These are phyloP conservation scores for Setaria italica DNA, from an alignment of 202 grass and related monocot genomes.

Conservation along the genomic window DNA sequence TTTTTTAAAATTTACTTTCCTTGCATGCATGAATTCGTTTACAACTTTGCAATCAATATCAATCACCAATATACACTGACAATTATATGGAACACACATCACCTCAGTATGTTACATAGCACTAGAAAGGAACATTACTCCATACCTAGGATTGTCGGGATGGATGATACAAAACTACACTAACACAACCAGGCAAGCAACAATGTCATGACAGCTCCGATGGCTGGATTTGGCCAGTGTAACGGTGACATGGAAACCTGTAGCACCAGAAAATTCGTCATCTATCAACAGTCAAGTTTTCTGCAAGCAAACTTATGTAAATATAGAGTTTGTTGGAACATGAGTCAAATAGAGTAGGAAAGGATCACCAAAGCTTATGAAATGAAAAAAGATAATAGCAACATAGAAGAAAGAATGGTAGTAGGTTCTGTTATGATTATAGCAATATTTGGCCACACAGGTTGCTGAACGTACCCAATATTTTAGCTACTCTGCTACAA, in stretches of 20 bases:
- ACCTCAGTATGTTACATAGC: not conserved
- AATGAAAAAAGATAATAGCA: not conserved
- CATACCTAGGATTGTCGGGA: not conserved
- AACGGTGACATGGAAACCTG: not conserved
- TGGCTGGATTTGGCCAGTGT: not conserved
- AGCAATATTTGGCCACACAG: not conserved
- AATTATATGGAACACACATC: not conserved
- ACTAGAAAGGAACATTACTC: not conserved
- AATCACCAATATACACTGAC: not conserved
- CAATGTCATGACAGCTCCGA: not conserved
- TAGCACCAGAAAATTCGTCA: not conserved
- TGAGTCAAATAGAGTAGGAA: not conserved
- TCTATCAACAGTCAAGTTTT: not conserved
- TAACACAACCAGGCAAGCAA: not conserved
- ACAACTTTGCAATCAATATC: not conserved
- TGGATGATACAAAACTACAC: not conserved
- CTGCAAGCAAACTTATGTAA: not conserved
- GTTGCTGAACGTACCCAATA: not conserved
- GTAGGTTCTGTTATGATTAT: not conserved
- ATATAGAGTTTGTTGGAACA: not conserved
- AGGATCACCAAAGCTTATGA: slow-evolving; percentile 3
- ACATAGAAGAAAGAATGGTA: not conserved
- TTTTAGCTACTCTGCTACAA: not conserved
- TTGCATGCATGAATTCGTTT: not conserved
- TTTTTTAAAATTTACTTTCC: not conserved